phyloP scores from a whole-genome alignment of 331 rosid genomes.

The Erythrophleum ivorense region DNA sequence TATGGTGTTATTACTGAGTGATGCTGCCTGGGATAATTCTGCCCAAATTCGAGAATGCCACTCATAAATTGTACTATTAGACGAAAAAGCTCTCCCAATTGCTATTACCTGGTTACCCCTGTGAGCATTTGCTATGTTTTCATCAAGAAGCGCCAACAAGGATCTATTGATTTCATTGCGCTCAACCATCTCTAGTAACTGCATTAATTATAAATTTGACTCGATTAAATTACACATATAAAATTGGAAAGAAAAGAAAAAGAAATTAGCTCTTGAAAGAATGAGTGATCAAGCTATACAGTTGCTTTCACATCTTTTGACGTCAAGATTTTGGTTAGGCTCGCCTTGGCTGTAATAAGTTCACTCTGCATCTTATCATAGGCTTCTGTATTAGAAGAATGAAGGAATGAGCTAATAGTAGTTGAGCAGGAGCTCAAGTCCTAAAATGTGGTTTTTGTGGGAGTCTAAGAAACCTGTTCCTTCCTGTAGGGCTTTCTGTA shows the following conservation, averaged over 20 bases:
- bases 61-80: conserved; percentile 7
- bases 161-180: conserved; percentile 77
- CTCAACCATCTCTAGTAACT: conserved; percentile 89
- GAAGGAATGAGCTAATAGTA: conserved; percentile 14
- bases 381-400: conserved; percentile 67
- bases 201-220: conserved; percentile 39
- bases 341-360: conserved; percentile 67
- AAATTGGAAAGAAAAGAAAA: not conserved
- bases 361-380: conserved; percentile 89
- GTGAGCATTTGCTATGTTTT: conserved; percentile 85
- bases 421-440: conserved; percentile 18
- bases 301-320: conserved; percentile 90
- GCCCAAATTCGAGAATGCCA: conserved; percentile 30
- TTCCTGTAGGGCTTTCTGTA: conserved; percentile 88
- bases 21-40: conserved; percentile 2
- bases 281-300: conserved; percentile 52
- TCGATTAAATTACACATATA: conserved; percentile 14
- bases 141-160: conserved; percentile 85
- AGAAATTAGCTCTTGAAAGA: conserved; percentile 21
- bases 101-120: conserved; percentile 70
- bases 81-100: conserved; percentile 19
- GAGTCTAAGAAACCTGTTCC: conserved; percentile 71
- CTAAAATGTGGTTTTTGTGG: conserved; percentile 13
- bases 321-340: conserved; percentile 74
- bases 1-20: not conserved